These are phyloP conservation scores for Lasiodiplodia citricola DNA, from an alignment of 2,329 filamentous ascomycete species.

Conservation along the genomic window DNA sequence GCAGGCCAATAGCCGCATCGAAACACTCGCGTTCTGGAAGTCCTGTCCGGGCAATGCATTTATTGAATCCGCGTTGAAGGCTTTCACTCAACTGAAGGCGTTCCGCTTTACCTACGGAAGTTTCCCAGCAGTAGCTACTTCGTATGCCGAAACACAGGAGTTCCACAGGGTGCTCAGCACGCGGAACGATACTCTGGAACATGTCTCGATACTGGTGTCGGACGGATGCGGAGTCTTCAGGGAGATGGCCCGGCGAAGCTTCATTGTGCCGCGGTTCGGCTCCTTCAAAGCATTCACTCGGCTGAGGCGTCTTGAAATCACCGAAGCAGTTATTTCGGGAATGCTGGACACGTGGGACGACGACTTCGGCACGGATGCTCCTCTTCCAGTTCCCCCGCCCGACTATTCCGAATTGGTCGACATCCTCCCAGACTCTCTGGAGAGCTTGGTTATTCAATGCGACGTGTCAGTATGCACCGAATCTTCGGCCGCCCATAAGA, in stretches of 20 bases:
- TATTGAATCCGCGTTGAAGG: neutral
- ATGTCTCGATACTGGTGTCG: neutral
- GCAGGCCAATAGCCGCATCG: neutral
- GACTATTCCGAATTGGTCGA: neutral
- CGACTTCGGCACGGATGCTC: neutral
- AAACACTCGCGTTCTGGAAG: neutral
- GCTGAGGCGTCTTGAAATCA: neutral
- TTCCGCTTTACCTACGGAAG: neutral
- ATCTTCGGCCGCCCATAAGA: neutral
- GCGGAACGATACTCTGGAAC: slow-evolving; percentile 3
- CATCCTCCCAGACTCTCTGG: neutral
- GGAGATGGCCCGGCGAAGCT: neutral
- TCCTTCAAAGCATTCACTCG: slow-evolving; percentile 4
- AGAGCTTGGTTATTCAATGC: neutral
- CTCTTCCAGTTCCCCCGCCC: neutral
- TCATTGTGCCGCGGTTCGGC: neutral
- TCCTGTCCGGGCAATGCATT: neutral
- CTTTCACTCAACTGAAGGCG: neutral
- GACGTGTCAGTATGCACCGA: neutral
- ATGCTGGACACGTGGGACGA: neutral
- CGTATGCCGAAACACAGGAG: neutral
- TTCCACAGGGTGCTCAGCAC: neutral
- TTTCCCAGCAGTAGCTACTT: neutral
- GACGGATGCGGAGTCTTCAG: neutral
- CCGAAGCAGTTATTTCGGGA: neutral